A percentile compares a stretch with the other conserved stretches of the same genome.
Conservation (phyloP, 768 basidiomycete genomes). For the Lactarius vividus region DNA sequence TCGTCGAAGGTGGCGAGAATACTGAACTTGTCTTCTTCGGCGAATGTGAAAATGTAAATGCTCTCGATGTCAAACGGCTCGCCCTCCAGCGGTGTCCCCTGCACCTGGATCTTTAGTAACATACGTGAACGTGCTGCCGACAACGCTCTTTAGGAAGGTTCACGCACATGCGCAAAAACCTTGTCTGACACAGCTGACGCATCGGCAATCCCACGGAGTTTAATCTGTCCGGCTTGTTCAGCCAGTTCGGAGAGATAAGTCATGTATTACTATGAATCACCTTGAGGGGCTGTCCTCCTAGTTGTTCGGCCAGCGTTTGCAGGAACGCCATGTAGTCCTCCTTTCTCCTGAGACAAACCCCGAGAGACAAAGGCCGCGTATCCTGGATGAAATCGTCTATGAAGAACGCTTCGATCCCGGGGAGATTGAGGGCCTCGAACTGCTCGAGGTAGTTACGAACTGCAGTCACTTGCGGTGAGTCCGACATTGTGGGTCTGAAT, state of each 20-base stretch:
- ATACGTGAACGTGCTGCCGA: not conserved
- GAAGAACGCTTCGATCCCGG: not conserved
- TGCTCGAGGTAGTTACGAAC: conserved; percentile 11
- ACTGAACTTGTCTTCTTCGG: conserved; percentile 10
- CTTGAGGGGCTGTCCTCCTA: conserved; percentile 8
- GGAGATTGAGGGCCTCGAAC: conserved; percentile 2
- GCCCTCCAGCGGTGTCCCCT: conserved; percentile 5
- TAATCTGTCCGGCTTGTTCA: not conserved
- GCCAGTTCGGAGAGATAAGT: not conserved
- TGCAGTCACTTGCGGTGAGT: conserved; percentile 8
- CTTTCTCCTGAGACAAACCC: not conserved
- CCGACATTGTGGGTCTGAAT: not conserved
- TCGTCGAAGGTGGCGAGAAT: not conserved
- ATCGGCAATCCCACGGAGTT: conserved; percentile 8
- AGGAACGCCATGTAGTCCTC: conserved; percentile 15
- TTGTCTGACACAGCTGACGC: not conserved
- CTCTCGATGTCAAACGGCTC: conserved; percentile 9
- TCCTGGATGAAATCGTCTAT: conserved; percentile 15
- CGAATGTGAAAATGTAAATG: conserved; percentile 13
- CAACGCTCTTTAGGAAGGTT: not conserved
- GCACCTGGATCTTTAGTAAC: not conserved
- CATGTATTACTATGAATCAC: not conserved
- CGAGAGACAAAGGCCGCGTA: not conserved
- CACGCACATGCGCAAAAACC: conserved; percentile 13
- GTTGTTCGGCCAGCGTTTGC: not conserved